Conservation (phyloP, 164 flowering plant species). For the Vitis vinifera region DNA sequence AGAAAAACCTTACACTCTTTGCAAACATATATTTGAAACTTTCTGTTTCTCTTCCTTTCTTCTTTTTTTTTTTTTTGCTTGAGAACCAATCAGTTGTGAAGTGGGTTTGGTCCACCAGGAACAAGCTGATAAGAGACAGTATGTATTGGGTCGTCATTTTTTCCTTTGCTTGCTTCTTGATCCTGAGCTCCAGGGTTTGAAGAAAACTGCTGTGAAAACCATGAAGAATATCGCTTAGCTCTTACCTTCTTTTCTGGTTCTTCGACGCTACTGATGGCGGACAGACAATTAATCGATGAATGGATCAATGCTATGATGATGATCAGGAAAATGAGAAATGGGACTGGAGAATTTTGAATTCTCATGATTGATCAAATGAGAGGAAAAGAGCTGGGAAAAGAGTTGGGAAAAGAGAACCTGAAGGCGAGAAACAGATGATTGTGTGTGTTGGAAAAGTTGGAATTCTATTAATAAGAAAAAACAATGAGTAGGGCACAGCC, state of each 20-base stretch:
- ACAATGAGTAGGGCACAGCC: no score
- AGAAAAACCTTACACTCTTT: no score
- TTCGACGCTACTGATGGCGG: not conserved
- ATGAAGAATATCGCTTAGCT: slow-evolving; percentile 1
- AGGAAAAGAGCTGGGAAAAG: not conserved
- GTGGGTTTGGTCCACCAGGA: slow-evolving; percentile 41
- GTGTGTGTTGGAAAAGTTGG: no score
- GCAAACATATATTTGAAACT: not conserved
- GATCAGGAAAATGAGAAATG: slow-evolving; percentile 1
- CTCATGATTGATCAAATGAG: slow-evolving; percentile 5
- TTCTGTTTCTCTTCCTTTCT: not conserved
- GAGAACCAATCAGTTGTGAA: slow-evolving; percentile 33
- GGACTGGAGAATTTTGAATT: slow-evolving; percentile 5
- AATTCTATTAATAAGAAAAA: no score
- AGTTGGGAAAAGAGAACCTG: not conserved
- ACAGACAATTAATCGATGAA: slow-evolving; percentile 2
- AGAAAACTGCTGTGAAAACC: not conserved
- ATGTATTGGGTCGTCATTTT: not conserved
- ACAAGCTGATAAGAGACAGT: slow-evolving; percentile 23
- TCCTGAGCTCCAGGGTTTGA: not conserved
- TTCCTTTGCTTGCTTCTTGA: not conserved
- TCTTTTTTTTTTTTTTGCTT: not conserved
- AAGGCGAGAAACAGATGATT: not conserved
- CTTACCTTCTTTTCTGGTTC: not conserved
- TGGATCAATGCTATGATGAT: slow-evolving; percentile 7